A percentile compares a stretch with the other conserved stretches of the same genome.
Conservation (phyloP, 2,329 filamentous ascomycete genomes). For the Thelonectria discophora region DNA sequence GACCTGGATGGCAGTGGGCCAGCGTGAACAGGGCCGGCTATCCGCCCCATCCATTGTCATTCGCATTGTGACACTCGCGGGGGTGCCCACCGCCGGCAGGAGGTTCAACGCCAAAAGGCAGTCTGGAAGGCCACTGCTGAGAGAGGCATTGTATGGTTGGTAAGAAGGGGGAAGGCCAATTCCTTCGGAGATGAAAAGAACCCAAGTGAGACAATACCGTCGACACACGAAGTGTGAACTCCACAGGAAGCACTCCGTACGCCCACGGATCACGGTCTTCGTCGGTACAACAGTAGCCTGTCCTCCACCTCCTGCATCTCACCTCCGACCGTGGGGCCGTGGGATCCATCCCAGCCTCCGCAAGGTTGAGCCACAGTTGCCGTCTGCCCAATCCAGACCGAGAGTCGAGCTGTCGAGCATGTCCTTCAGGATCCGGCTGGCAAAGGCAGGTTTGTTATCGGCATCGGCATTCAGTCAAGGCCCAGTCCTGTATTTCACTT, state of each 20-base stretch:
- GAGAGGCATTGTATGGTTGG: neutral
- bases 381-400: conserved; percentile 11
- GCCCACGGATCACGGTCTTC: too few relatives aligned
- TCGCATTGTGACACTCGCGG: neutral
- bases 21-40: conserved; percentile 6
- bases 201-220: conserved; percentile 21
- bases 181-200: conserved; percentile 28
- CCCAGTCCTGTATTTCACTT: neutral
- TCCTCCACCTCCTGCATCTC: neutral
- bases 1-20: conserved; percentile 16
- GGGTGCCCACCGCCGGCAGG: too few relatives aligned
- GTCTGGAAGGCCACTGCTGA: too few relatives aligned
- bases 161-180: conserved; percentile 10
- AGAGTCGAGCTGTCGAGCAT: neutral
- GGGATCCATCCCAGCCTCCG: conserved; percentile 18
- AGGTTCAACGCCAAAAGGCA: too few relatives aligned
- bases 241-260: too few relatives aligned
- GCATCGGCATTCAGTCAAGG: conserved; percentile 10
- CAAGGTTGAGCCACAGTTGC: conserved; percentile 18
- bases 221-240: too few relatives aligned
- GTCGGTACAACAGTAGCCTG: too few relatives aligned
- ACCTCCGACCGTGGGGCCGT: conserved; percentile 20
- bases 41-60: conserved; percentile 10
- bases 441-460: conserved; percentile 4
- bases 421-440: neutral